Evolutionary conservation across 176 grass and related monocot genomes (phyloP).

Genomic region (Triticum dicoccoides): DNA sequence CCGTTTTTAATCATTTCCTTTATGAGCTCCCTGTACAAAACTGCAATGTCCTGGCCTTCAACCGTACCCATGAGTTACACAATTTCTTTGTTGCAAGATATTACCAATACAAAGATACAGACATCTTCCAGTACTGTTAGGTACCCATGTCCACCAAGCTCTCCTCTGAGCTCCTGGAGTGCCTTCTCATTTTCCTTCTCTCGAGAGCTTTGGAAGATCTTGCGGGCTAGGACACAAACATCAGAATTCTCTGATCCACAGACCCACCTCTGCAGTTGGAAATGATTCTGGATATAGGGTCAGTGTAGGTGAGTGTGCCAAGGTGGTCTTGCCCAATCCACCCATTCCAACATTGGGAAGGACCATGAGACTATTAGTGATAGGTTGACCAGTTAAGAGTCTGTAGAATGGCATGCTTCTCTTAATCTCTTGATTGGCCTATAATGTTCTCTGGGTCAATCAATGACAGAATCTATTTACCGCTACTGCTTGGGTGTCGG

Average conservation of each 20-base stretch:
- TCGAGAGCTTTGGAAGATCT: background rate
- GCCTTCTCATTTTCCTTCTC: background rate
- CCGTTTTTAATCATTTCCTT: constrained; percentile 9
- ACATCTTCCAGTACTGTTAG: constrained; percentile 44
- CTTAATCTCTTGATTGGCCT: constrained; percentile 8
- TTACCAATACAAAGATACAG: constrained; percentile 23
- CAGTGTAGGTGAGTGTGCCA: constrained; percentile 38
- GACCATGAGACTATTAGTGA: background rate
- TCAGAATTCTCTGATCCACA: constrained; percentile 31
- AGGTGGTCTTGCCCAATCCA: constrained; percentile 38
- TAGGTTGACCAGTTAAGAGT: too few species aligned
- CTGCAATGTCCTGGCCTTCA: background rate
- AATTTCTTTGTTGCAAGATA: background rate
- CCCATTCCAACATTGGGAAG: constrained; percentile 38
- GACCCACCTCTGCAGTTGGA: constrained; percentile 18
- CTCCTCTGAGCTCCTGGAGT: background rate
- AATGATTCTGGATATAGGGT: constrained; percentile 20
- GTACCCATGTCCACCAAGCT: constrained; percentile 10
- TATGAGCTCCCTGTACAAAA: background rate
- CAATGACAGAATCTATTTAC: constrained; percentile 6
- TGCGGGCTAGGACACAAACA: background rate
- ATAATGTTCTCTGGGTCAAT: constrained; percentile 1
- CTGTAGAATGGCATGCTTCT: constrained; percentile 4
- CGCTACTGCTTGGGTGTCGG: background rate
- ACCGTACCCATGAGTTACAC: constrained; percentile 11